These are phyloP conservation scores for Xylariales sp. DNA, from an alignment of 2,329 filamentous ascomycete genomes.

Conservation along the genomic window DNA sequence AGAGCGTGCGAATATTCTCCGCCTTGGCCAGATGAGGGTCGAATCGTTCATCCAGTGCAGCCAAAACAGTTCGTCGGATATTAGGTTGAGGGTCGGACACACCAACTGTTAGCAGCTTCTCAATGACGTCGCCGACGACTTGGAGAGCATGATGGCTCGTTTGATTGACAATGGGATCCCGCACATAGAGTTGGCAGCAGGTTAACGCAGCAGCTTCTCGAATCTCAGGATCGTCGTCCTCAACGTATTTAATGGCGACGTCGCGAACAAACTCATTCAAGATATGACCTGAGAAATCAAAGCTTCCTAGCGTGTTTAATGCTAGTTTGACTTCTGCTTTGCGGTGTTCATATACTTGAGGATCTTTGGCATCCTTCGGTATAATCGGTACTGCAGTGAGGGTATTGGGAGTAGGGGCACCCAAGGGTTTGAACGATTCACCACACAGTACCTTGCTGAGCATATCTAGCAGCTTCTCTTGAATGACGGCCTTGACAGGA, in stretches of 20 bases:
- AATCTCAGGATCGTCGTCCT: constrained; percentile 93
- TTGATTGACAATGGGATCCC: constrained; percentile 97
- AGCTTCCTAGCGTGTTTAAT: constrained; percentile 94
- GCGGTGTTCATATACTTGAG: constrained; percentile 80
- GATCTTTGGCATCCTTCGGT: constrained; percentile 87
- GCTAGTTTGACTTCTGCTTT: constrained; percentile 93
- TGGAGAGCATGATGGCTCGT: constrained; percentile 97
- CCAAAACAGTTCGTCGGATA: constrained; percentile 88
- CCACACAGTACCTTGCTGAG: constrained; percentile 93
- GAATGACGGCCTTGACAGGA: constrained; percentile 90
- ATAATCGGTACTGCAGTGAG: constrained; percentile 84
- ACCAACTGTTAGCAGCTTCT: constrained; percentile 93
- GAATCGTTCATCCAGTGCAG: constrained; percentile 91
- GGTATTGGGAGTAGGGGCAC: constrained; percentile 86
- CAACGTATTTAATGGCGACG: constrained; percentile 97
- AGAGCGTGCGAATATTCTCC: constrained; percentile 94
- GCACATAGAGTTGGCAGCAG: constrained; percentile 96
- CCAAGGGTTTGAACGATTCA: constrained; percentile 90
- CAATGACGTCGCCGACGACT: constrained; percentile 97
- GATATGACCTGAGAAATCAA: constrained; percentile 92
- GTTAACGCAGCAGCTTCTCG: constrained; percentile 94
- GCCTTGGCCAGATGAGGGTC: constrained; percentile 97
- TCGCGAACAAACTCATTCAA: constrained; percentile 99
- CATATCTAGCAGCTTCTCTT: constrained; percentile 93
- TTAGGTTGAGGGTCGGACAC: constrained; percentile 91